A percentile compares a stretch with the other conserved stretches of the same genome.
These are phyloP conservation scores for Balakata baccata DNA, from an alignment of 345 rosid genomes.

Conservation along the genomic window DNA sequence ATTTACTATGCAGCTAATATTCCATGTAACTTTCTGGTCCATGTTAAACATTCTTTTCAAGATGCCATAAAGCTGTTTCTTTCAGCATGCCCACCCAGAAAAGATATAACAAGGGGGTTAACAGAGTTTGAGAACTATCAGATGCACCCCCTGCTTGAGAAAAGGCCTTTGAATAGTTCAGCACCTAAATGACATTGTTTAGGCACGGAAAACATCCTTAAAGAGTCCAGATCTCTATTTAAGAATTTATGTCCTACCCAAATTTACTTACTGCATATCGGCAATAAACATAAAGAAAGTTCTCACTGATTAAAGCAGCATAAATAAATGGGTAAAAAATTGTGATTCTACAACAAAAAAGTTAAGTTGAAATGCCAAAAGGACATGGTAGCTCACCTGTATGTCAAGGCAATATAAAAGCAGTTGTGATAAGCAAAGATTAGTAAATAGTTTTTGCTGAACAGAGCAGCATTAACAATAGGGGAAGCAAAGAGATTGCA, in stretches of 20 bases:
- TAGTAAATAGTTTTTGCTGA: neutral
- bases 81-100: neutral
- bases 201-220: slow-evolving; percentile 4
- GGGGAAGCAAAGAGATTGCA: neutral
- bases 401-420: neutral
- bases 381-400: neutral
- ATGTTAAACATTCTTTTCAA: neutral
- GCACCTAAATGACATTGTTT: neutral
- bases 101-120: no score
- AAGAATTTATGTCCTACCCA: neutral
- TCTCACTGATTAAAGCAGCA: neutral
- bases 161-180: neutral
- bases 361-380: neutral
- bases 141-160: no score
- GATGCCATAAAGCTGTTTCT: neutral
- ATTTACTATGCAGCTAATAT: neutral
- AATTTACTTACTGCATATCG: neutral
- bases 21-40: neutral
- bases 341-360: neutral
- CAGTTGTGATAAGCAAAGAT: neutral
- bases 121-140: neutral
- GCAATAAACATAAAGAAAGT: neutral
- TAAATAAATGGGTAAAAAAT: neutral
- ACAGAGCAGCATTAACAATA: neutral
- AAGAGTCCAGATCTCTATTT: neutral